Evolutionary conservation across 2,329 filamentous ascomycete genomes (phyloP), one percentile per base, ranked within the genome.

Genomic region (Coniochaeta sp.): DNA sequence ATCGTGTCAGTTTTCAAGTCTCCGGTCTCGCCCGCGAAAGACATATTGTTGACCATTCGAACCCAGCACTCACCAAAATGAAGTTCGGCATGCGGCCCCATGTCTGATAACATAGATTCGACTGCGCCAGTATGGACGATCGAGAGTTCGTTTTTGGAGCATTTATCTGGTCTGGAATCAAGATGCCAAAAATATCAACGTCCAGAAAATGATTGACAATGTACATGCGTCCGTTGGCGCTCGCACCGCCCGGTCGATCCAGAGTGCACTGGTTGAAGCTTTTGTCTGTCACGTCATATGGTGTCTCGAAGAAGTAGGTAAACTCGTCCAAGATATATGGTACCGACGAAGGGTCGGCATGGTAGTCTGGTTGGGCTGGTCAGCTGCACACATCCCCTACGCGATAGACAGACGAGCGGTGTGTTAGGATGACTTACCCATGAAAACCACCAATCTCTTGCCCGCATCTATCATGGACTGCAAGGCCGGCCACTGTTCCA

Each of bases 261-360:
- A 90, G 78, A 12, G 76, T 75, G 74, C 90, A 93, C 47, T 81
- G 82, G 67, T 85, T 85, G 67, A 89, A 87, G 17, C 75, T 76
- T 0, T 80, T 72, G 57, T 82, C 75, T 1, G 80, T 82, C 63
- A 86, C 84, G 64, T 89, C 85, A 73, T 82, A 93, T 0, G 82
- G 79, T 52, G 89, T 93, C 71, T 93, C 90, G 76, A 89, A 92
- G 65, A 88, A 81, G 72, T 85, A 85, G 26, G 75, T 73, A 68
- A 86, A 89, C 69, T 89, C 81, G 68, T 83, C 77, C 60, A 89
- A 76, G 59, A 90, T 83, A 68, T 87, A 89, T 28, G 82, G 76
- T n/a, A 84, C 80, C 57, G 75, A 70, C 34, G 67, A 71, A 1
- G 74, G 76, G 62, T 85, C 76, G 61, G 77, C 70, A 58, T 80